A percentile compares a stretch with the other conserved stretches of the same genome.
Evolutionary conservation across 2,329 filamentous ascomycete genomes (phyloP).

Genomic region (Cordyceps cateniannulata): DNA sequence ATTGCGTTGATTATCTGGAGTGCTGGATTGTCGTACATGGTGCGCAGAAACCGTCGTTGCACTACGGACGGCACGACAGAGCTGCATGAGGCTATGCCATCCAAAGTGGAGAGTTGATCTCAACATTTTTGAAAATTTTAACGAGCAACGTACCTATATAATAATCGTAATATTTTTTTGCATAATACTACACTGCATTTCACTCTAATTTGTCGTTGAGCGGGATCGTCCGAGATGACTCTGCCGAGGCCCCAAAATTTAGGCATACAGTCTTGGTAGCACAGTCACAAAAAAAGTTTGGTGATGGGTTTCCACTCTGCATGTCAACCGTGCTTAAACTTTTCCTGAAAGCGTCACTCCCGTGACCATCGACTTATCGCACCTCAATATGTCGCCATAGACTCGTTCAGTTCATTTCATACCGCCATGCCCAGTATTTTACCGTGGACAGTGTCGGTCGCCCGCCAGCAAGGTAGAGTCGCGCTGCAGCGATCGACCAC

Average conservation of each 20-base stretch:
- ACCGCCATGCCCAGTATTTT: slow-evolving; percentile 1
- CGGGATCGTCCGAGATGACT: neutral
- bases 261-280: neutral
- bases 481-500: slow-evolving; percentile 1
- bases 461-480: slow-evolving; percentile 2
- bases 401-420: neutral
- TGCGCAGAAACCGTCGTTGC: neutral
- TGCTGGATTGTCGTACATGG: slow-evolving; percentile 39
- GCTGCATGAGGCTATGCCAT: neutral
- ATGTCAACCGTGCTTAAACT: neutral
- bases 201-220: neutral
- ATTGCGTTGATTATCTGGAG: slow-evolving; percentile 57
- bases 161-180: neutral
- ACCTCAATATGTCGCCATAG: neutral
- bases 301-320: neutral
- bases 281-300: neutral
- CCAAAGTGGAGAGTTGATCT: neutral
- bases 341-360: neutral
- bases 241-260: slow-evolving; percentile 2
- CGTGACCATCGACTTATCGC: neutral
- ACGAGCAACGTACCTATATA: neutral
- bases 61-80: neutral
- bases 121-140: neutral
- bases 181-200: neutral
- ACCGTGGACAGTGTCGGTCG: slow-evolving; percentile 7